Conservation (phyloP, 257 asterid species). For the Solanum tarapatanum region DNA sequence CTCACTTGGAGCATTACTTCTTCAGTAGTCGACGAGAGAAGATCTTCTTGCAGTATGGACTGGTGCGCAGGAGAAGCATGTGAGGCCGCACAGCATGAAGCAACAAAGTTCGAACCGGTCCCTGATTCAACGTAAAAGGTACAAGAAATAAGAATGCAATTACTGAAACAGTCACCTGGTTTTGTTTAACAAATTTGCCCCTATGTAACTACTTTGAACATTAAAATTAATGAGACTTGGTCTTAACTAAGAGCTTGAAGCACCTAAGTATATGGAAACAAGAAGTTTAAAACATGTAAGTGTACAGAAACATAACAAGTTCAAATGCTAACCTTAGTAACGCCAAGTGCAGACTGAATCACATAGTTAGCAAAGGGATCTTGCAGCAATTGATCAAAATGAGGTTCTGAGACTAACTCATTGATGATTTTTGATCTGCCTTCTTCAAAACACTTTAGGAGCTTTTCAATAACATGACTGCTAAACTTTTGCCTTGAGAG, state of each 20-base stretch:
- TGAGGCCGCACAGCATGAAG: slow-evolving; percentile 21
- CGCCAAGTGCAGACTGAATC: slow-evolving; percentile 31
- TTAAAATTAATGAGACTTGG: background rate
- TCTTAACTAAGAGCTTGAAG: background rate
- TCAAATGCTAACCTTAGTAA: slow-evolving; percentile 17
- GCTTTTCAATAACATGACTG: slow-evolving; percentile 38
- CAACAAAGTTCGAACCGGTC: slow-evolving; percentile 7
- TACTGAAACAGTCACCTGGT: background rate
- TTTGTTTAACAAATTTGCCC: background rate
- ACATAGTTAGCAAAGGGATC: slow-evolving; percentile 40
- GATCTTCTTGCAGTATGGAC: slow-evolving; percentile 38
- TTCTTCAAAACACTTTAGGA: slow-evolving; percentile 15
- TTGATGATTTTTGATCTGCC: slow-evolving; percentile 15
- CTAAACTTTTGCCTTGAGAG: slow-evolving; percentile 37
- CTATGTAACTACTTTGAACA: background rate
- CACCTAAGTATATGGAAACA: background rate
- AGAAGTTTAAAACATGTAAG: background rate
- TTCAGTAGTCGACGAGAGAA: slow-evolving; percentile 27
- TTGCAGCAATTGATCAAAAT: slow-evolving; percentile 25
- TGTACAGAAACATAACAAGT: background rate
- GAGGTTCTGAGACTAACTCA: slow-evolving; percentile 19
- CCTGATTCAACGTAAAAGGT: slow-evolving; percentile 12
- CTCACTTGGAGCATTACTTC: slow-evolving; percentile 10
- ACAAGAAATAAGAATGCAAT: background rate
- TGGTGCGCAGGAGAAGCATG: slow-evolving; percentile 15